Percentiles rank a stretch among this genome's conserved stretches.
These are phyloP conservation scores for Fusarium sp. DNA, from an alignment of 2,329 filamentous ascomycete species.

Conservation along the genomic window DNA sequence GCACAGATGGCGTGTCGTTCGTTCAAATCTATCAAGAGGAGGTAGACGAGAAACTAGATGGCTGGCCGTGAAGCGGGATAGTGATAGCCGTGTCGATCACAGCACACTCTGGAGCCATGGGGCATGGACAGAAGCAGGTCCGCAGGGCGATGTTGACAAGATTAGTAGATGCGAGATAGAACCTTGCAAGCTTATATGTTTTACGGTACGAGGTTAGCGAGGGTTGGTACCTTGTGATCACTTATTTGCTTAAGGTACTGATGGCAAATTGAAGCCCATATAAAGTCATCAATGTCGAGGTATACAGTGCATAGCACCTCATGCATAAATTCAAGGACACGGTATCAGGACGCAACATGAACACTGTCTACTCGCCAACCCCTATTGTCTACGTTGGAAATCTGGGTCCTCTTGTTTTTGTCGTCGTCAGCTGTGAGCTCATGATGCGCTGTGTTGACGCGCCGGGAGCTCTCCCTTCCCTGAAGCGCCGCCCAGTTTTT, in stretches of 20 bases:
- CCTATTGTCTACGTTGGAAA: background rate
- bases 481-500: background rate
- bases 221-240: background rate
- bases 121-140: background rate
- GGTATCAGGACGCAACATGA: constrained; percentile 1
- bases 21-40: background rate
- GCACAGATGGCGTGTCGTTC: background rate
- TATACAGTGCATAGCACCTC: background rate
- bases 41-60: background rate
- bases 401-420: constrained; percentile 6
- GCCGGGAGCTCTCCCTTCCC: background rate
- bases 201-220: background rate
- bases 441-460: constrained; percentile 3
- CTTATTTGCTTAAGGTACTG: background rate
- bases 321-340: background rate
- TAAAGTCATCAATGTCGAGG: background rate
- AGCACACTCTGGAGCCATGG: background rate
- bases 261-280: background rate
- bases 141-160: background rate
- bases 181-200: background rate
- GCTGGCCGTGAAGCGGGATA: background rate
- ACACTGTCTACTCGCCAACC: background rate
- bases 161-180: background rate
- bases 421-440: constrained; percentile 30
- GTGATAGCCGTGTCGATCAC: constrained; percentile 1